Conservation (phyloP, 768 basidiomycete species). For the Filobasidium floriforme region DNA sequence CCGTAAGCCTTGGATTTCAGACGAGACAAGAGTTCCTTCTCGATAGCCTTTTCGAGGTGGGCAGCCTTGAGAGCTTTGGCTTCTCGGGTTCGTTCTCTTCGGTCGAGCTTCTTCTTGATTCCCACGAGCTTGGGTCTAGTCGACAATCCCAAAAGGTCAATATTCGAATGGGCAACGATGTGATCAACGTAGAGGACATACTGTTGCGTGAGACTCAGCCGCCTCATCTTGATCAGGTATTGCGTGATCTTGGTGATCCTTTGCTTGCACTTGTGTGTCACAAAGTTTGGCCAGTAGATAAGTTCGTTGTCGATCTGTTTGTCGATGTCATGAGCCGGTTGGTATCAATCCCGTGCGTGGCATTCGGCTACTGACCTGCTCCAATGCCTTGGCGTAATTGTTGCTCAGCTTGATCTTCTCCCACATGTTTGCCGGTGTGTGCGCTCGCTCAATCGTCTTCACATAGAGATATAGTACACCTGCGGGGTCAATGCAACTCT, state of each 20-base stretch:
- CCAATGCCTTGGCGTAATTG: conserved; percentile 88
- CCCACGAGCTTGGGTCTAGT: conserved; percentile 82
- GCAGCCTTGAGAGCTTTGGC: conserved; percentile 94
- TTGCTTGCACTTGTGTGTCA: conserved; percentile 98
- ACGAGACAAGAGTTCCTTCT: conserved; percentile 91
- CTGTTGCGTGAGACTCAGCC: conserved; percentile 77
- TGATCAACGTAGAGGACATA: conserved; percentile 46
- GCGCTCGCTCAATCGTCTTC: conserved; percentile 96
- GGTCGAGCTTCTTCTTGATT: conserved; percentile 93
- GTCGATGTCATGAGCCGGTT: neutral
- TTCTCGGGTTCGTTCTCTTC: conserved; percentile 84
- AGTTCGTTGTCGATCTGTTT: conserved; percentile 84
- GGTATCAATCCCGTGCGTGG: neutral
- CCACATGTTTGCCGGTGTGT: conserved; percentile 96
- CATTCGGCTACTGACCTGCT: conserved; percentile 59
- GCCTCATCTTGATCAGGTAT: conserved; percentile 96
- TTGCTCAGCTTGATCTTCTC: conserved; percentile 85
- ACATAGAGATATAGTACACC: conserved; percentile 86
- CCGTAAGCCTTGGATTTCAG: conserved; percentile 95
- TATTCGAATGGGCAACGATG: neutral
- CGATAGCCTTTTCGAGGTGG: conserved; percentile 86
- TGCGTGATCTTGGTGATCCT: conserved; percentile 97
- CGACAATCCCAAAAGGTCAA: neutral
- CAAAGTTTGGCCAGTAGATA: conserved; percentile 97
- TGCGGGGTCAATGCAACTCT: conserved; percentile 34